Evolutionary conservation across 2,329 filamentous ascomycete species (phyloP), one percentile per base, ranked within the genome.

Genomic region (Aspergillus fumigatiaffinis): DNA sequence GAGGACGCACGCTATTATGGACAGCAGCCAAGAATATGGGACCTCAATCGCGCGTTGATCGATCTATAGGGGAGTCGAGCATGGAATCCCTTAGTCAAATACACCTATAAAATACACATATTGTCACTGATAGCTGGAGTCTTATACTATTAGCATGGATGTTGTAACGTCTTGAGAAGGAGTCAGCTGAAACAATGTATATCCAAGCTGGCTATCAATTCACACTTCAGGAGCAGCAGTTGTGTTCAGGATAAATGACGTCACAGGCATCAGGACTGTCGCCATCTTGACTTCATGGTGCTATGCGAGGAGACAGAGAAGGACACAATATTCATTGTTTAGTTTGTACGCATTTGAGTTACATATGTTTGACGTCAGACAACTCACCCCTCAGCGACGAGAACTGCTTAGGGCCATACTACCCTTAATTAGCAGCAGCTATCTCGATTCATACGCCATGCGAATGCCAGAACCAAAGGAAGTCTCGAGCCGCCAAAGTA

Each of bases 281-380:
- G 52, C 29, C 44, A 54, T 52, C 29, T 49, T 56, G 54, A 53
- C 54, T 50, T 56, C 54, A 56, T 52, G 32, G 14, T 7, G 32
- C 14, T 17, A 6, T 38, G 6, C 7, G 14, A 38, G 32, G 5
- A 6, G 32, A 17, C 32, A 6, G 32, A 35, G 12, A 35, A 35
- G 5, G 32, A 6, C 14, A 7, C 17, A 2, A 17, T 7, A 35
- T 35, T 35, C 14, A 35, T 17, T 17, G 32, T 35, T 35, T 35
- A 7, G n/a, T n/a, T n/a, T n/a, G n/a, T n/a, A n/a, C n/a, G n/a
- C 32, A 17, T 46, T 21, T 23, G 20, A 46, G 8, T 47, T 47
- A 47, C 44, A 50, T 66, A 54, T 44, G 14, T 9, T 65, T 66
- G 59, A 68, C 65, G 64, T 67, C 44, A 47, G 26, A 23, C 32